These are phyloP conservation scores for Entrophospora sp. DNA, from an alignment of 192 early-diverging fungal species.

Conservation along the genomic window DNA sequence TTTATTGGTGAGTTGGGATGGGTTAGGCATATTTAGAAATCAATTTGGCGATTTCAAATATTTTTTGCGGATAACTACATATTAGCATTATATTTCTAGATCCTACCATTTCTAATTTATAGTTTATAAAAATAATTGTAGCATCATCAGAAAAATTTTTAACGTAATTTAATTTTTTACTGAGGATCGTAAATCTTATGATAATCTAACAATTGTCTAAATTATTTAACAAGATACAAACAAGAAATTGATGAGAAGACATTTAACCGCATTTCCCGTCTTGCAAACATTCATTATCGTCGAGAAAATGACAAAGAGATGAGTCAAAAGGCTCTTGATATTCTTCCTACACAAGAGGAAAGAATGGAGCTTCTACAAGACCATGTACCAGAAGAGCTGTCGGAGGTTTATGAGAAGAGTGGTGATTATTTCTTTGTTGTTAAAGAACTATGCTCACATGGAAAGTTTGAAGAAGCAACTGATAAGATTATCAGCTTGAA, in stretches of 20 bases:
- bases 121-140: too few relatives aligned
- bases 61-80: too few relatives aligned
- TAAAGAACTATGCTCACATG: not conserved
- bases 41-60: too few relatives aligned
- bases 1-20: too few relatives aligned
- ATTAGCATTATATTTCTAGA: too few relatives aligned
- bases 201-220: not conserved
- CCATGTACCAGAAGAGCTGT: slow-evolving; percentile 5
- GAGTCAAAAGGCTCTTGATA: not conserved
- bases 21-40: too few relatives aligned
- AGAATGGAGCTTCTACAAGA: not conserved
- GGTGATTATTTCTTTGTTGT: not conserved
- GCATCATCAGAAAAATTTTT: too few relatives aligned
- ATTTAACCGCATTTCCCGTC: not conserved
- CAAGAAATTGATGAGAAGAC: slow-evolving; percentile 5
- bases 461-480: not conserved
- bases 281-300: not conserved
- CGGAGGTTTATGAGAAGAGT: slow-evolving; percentile 1
- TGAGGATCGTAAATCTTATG: too few relatives aligned
- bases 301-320: not conserved
- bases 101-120: too few relatives aligned
- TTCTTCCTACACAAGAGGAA: slow-evolving; percentile 4
- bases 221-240: not conserved
- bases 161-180: too few relatives aligned
- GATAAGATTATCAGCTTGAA: not conserved